Base-by-base conservation (phyloP, 495 filamentous ascomycete genomes). In the Hypoxylon crocopeplum region DNA sequence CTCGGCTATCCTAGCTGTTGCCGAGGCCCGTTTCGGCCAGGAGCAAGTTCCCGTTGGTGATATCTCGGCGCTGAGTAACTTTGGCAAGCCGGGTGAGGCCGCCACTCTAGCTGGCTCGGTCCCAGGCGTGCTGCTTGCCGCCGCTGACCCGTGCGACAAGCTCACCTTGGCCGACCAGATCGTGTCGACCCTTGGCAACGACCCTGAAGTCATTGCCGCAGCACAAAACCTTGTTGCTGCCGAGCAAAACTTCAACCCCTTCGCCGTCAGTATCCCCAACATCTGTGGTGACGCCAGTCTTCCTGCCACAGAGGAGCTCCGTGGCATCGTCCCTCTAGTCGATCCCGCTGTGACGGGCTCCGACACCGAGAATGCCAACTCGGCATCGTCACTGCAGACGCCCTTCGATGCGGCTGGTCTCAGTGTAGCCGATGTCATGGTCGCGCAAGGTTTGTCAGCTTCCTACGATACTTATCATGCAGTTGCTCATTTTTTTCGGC, bases 241-340 rank as follows among this genome's bases (percentile, higher is more conserved):
- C n/a, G 85, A 88, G 76, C 82, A 86, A 73, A 87, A 88, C 79
- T 83, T 83, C 76, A 88, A 88, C 74, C 81, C 81, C 32, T 86
- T 84, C 54, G 78, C 64, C 20, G 76, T 79, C 37, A 67, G 64
- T 30, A 75, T 82, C 21, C 85, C 84, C 44, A 78, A 71, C 47
- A 79, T 86, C 66, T 87, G 85, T 69, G 72, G 67, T 8, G 84
- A 88, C 50, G 68, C 78, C 7, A 70, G 68, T 17, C 81, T 88
- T 7, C 85, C 85, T 1, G 78, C 72, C 10, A 86, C 80, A n/a
- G 58, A 68, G 10, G 79, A 74, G 44, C 77, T 88, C 27, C 76
- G 83, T 20, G 85, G 85, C 38, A 83, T 88, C 38, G 72, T 85
- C 21, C 84, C 85, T 36, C 69, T 85, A 0, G 75, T 88, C 33